A percentile compares a stretch with the other conserved stretches of the same genome.
phyloP scores from a whole-genome alignment of 2,329 filamentous ascomycete species.

The Monosporascus sp. region DNA sequence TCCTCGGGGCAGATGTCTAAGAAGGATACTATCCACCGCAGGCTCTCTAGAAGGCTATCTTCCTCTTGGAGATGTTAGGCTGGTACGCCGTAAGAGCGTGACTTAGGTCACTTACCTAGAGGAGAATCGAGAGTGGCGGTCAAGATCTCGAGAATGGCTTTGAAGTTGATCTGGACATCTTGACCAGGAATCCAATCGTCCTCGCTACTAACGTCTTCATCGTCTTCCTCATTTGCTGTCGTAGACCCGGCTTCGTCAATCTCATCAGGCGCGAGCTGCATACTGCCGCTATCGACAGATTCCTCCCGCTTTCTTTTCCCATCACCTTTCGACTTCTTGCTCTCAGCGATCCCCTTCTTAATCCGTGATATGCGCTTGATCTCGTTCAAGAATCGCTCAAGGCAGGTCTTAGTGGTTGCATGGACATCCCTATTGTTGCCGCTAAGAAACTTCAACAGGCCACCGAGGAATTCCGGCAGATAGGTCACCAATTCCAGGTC shows the following conservation, averaged over 20 bases:
- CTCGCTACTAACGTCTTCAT: conserved; percentile 61
- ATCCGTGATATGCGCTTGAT: conserved; percentile 92
- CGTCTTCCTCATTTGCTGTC: conserved; percentile 48
- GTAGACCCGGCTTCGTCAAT: conserved; percentile 57
- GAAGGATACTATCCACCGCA: conserved; percentile 94
- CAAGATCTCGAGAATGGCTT: conserved; percentile 85
- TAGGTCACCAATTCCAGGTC: conserved; percentile 93
- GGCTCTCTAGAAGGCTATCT: conserved; percentile 82
- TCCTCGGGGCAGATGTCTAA: conserved; percentile 97
- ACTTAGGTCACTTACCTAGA: conserved; percentile 49
- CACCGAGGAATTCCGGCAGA: conserved; percentile 84
- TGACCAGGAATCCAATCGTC: conserved; percentile 97
- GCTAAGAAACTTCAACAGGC: conserved; percentile 85
- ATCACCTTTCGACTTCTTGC: conserved; percentile 65
- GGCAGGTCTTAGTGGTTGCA: conserved; percentile 78
- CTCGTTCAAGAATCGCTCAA: conserved; percentile 87
- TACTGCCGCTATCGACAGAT: conserved; percentile 63
- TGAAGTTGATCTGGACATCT: conserved; percentile 91
- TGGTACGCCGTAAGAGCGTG: background rate
- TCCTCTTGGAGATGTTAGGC: conserved; percentile 58
- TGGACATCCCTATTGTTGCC: conserved; percentile 93
- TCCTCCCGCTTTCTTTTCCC: conserved; percentile 65
- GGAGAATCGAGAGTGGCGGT: conserved; percentile 84
- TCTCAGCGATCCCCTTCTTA: conserved; percentile 88
- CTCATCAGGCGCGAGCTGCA: conserved; percentile 53